Percentiles rank a stretch among this genome's conserved stretches.
These are phyloP conservation scores for Cyclospora cayetanensis DNA, from an alignment of 169 alveolate species.

Conservation along the genomic window DNA sequence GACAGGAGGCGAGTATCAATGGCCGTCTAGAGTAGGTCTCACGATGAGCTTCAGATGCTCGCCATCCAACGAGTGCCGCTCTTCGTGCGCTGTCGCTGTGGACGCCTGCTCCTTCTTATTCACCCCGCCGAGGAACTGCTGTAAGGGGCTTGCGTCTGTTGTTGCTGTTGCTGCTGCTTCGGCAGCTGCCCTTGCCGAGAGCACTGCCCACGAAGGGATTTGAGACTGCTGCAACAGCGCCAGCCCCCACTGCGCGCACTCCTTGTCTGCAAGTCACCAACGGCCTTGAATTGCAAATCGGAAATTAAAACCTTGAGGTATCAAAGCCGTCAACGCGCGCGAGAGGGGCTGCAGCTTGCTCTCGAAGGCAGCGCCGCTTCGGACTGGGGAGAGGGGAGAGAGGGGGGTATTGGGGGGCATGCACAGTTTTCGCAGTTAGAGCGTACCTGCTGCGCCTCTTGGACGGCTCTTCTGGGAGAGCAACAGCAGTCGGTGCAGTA, in stretches of 20 bases:
- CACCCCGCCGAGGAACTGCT: background rate
- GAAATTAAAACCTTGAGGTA: too few relatives aligned
- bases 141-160: background rate
- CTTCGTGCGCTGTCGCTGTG: background rate
- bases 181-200: background rate
- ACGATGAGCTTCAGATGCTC: background rate
- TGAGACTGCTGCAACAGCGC: slow-evolving; percentile 4
- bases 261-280: slow-evolving; percentile 1
- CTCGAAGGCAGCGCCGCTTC: too few relatives aligned
- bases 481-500: too few relatives aligned
- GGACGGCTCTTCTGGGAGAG: too few relatives aligned
- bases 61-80: background rate
- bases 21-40: background rate
- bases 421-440: too few relatives aligned
- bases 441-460: too few relatives aligned
- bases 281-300: background rate
- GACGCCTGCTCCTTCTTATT: slow-evolving; percentile 3
- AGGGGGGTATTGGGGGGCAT: too few relatives aligned
- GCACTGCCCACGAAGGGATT: slow-evolving; percentile 3
- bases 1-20: background rate
- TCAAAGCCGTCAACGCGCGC: too few relatives aligned
- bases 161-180: slow-evolving; percentile 13
- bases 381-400: too few relatives aligned
- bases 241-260: background rate
- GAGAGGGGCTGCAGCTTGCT: too few relatives aligned